A percentile compares a stretch with the other conserved stretches of the same genome.
phyloP scores from a whole-genome alignment of 768 basidiomycete species.

The Serendipita sp. region DNA sequence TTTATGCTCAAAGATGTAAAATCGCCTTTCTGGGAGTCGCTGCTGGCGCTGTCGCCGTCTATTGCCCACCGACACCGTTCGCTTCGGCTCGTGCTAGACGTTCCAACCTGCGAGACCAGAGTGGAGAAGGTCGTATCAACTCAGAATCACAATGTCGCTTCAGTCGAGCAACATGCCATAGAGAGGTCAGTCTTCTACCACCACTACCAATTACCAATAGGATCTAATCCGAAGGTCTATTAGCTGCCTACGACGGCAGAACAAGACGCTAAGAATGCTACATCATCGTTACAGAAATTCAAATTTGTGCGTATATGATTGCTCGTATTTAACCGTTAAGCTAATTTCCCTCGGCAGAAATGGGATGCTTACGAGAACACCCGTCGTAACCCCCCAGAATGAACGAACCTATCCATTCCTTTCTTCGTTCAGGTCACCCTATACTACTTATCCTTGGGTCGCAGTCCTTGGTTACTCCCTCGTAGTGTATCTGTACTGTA shows the following conservation, averaged over 20 bases:
- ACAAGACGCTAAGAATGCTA: not conserved
- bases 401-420: too few relatives aligned
- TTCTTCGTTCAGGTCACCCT: too few relatives aligned
- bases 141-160: not conserved
- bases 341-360: too few relatives aligned
- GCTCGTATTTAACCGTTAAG: too few relatives aligned
- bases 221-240: not conserved
- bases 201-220: not conserved
- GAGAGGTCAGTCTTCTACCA: not conserved
- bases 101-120: not conserved
- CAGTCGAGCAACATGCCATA: not conserved
- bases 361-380: too few relatives aligned
- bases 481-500: too few relatives aligned
- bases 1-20: not conserved
- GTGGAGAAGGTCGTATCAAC: too few relatives aligned
- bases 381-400: too few relatives aligned
- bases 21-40: not conserved
- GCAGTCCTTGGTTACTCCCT: too few relatives aligned
- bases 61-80: slow-evolving; percentile 2
- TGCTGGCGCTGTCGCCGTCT: not conserved
- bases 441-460: too few relatives aligned
- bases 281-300: not conserved
- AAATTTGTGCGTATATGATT: not conserved
- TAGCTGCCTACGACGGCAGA: not conserved
- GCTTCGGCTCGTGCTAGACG: not conserved